Base-by-base conservation (phyloP, 2,329 filamentous ascomycete species). In the Fusarium longipes region DNA sequence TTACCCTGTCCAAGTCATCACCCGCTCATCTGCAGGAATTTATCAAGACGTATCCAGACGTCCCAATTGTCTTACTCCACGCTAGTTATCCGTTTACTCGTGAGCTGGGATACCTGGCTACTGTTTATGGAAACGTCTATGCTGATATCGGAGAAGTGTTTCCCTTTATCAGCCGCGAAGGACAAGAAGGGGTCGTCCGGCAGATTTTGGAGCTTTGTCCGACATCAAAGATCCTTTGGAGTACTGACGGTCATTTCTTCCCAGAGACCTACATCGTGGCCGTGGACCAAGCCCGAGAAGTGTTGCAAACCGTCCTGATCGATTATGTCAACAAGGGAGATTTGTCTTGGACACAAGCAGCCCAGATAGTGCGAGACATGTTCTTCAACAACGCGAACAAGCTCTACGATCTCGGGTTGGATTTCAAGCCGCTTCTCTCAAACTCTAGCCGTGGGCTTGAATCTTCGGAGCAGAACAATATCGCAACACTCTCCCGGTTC, bases 61-160 rank as follows among this genome's bases (percentile, higher is more conserved):
- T 95, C 0, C 89, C 91, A 1, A 89, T 96, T 54, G 90, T 96
- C 4, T 80, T 96, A 10, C 84, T 96, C 3, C 92, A 96, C 74
- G 89, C 92, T 0, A 87, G 91, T 4, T 96, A 96, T 75, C 93
- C 93, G 0, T 96, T 91, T 73, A 93, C 89, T 0, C 85, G 89
- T 35, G 91, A 96, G 77, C 87, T 90, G 1, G 92, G 90, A 0
- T 96, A 95, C 74, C 82, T 96, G 20, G 91, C 93, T 0, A 87
- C 86, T 1, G 88, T 91, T 22, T 96, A 93, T 74, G 82, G 86
- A 24, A 95, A 96, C 73, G 91, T 92, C 3, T 96, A 93, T 74
- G 86, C 93, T 14, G 93, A 96, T 73, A 87, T 96, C 53, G 92
- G 93, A 1, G 90, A 93, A 73, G 89, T 96, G 0, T 96, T 96